Conservation (phyloP, 2,329 filamentous ascomycete species). For the Thyridium curvatum region DNA sequence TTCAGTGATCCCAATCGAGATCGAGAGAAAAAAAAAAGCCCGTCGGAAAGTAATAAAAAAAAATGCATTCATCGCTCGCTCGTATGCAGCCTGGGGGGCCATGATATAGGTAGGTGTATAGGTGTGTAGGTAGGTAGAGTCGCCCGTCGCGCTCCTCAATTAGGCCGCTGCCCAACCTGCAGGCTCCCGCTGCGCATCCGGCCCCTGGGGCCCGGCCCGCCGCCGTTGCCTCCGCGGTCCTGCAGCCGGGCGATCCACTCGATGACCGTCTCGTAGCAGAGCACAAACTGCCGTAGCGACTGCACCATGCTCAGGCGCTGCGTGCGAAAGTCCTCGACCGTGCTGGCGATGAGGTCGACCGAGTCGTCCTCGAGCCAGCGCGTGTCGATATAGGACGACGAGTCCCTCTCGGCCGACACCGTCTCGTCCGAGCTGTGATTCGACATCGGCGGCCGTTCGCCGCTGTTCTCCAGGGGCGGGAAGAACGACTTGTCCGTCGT, state of each 20-base stretch:
- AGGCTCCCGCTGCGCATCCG: slow-evolving; percentile 8
- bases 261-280: slow-evolving; percentile 91
- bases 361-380: slow-evolving; percentile 65
- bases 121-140: background rate
- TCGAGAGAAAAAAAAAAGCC: no score
- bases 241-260: slow-evolving; percentile 68
- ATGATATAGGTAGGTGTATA: background rate
- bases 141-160: no score
- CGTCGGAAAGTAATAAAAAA: no score
- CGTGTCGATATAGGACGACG: slow-evolving; percentile 29
- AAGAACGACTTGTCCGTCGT: no score
- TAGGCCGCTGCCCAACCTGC: slow-evolving; percentile 8
- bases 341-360: slow-evolving; percentile 75
- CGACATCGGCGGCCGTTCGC: no score
- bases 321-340: slow-evolving; percentile 82
- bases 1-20: no score
- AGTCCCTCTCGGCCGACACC: no score
- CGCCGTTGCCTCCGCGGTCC: slow-evolving; percentile 19
- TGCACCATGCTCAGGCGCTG: slow-evolving; percentile 97
- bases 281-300: slow-evolving; percentile 83
- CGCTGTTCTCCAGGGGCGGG: no score
- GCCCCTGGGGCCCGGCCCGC: slow-evolving; percentile 5
- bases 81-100: no score
- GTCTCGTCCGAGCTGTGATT: no score
- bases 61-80: no score